Conservation (phyloP, 345 rosid genomes). For the Garcia nutans region DNA sequence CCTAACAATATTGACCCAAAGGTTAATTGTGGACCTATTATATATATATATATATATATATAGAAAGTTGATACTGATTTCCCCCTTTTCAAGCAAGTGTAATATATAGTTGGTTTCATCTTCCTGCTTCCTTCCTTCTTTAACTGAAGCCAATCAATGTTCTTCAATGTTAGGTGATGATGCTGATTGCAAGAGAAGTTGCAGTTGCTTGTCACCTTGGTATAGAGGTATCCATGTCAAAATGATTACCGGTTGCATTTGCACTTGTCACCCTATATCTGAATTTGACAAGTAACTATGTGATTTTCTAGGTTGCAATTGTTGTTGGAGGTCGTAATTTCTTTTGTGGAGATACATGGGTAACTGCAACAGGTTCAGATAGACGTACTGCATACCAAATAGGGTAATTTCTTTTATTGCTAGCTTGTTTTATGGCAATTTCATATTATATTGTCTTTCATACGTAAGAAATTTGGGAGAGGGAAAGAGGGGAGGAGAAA, state of each 20-base stretch:
- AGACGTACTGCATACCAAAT: conserved; percentile 79
- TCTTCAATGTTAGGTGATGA: conserved; percentile 50
- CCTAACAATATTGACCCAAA: conserved; percentile 73
- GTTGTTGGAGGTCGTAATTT: conserved; percentile 90
- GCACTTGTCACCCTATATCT: not conserved
- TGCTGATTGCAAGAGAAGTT: conserved; percentile 77
- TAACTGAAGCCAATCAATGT: not conserved
- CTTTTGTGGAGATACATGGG: conserved; percentile 79
- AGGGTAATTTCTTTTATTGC: conserved; percentile 43
- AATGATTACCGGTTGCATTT: not conserved
- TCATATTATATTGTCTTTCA: too few relatives aligned
- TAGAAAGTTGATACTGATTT: conserved; percentile 7
- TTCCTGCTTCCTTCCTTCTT: not conserved
- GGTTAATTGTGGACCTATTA: conserved; percentile 42
- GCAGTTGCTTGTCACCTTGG: conserved; percentile 71
- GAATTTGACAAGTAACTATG: not conserved
- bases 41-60: not conserved
- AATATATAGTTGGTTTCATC: not conserved
- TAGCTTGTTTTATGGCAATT: too few relatives aligned
- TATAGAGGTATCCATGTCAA: conserved; percentile 51
- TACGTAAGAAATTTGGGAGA: too few relatives aligned
- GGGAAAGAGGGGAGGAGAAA: too few relatives aligned
- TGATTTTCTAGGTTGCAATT: conserved; percentile 60
- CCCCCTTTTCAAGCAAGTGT: not conserved
- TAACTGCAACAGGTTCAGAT: conserved; percentile 72